These are phyloP conservation scores for Umbelopsis isabellina DNA, from an alignment of 192 early-diverging fungal genomes.

Conservation along the genomic window DNA sequence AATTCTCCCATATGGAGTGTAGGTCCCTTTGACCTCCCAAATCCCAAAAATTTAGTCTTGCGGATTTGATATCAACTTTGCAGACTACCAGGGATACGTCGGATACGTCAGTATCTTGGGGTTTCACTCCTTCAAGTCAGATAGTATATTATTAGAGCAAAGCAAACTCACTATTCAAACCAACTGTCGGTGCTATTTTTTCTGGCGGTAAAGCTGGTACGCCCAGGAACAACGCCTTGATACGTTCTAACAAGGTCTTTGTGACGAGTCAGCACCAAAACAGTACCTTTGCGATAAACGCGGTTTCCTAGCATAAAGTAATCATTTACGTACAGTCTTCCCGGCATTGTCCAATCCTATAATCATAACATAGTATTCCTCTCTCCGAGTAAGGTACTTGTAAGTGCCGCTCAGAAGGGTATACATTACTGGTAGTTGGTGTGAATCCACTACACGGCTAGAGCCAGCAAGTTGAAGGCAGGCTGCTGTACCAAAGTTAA, in stretches of 20 bases:
- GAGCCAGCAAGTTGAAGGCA: too few relatives aligned
- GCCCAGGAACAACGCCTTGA: slow-evolving; percentile 82
- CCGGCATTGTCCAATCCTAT: slow-evolving; percentile 97
- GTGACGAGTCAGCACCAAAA: neutral
- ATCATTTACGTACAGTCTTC: slow-evolving; percentile 73
- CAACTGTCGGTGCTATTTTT: slow-evolving; percentile 93
- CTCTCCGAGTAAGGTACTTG: slow-evolving; percentile 82
- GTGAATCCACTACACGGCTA: too few relatives aligned
- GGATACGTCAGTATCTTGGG: neutral
- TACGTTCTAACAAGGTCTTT: slow-evolving; percentile 88
- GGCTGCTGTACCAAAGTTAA: too few relatives aligned
- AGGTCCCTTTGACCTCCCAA: slow-evolving; percentile 91
- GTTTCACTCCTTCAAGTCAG: neutral
- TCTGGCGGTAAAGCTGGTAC: slow-evolving; percentile 77
- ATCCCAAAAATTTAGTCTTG: slow-evolving; percentile 91
- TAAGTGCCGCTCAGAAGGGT: slow-evolving; percentile 91
- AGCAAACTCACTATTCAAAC: slow-evolving; percentile 79
- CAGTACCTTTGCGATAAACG: neutral
- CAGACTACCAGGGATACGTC: slow-evolving; percentile 59
- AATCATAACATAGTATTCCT: slow-evolving; percentile 96
- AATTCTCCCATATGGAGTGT: slow-evolving; percentile 90
- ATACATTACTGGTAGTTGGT: slow-evolving; percentile 65
- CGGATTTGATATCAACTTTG: slow-evolving; percentile 69
- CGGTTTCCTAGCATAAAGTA: neutral
- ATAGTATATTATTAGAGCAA: neutral